phyloP scores from a whole-genome alignment of 164 flowering plant species.

The Aristolochia contorta region DNA sequence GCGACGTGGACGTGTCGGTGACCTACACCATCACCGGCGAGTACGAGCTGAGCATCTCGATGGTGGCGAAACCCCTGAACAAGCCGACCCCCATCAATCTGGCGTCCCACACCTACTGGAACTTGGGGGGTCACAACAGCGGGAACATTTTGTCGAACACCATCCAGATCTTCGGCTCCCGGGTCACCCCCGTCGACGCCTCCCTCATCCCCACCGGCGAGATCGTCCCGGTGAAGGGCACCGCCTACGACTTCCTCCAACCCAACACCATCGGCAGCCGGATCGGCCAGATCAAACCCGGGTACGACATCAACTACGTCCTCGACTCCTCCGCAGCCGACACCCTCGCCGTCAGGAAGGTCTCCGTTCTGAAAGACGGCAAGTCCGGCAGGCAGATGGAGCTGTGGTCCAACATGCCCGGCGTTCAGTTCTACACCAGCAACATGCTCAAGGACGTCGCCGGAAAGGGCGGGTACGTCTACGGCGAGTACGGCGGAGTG shows the following conservation, averaged over 20 bases:
- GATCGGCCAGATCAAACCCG: constrained; percentile 33
- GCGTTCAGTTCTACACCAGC: constrained; percentile 62
- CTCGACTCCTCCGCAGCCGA: constrained; percentile 21
- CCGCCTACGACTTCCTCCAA: constrained; percentile 59
- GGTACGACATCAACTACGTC: constrained; percentile 67
- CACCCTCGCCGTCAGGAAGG: constrained; percentile 20
- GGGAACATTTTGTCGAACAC: constrained; percentile 46
- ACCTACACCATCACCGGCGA: constrained; percentile 27
- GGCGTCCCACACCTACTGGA: constrained; percentile 71
- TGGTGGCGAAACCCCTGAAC: constrained; percentile 46
- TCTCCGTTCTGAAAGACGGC: constrained; percentile 34
- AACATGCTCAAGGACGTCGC: constrained; percentile 27
- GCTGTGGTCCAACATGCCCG: constrained; percentile 47
- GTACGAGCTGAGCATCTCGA: constrained; percentile 25
- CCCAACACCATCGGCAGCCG: constrained; percentile 35
- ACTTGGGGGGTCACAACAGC: constrained; percentile 64
- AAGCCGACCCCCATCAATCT: constrained; percentile 65
- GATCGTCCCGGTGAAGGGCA: constrained; percentile 38
- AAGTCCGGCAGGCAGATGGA: constrained; percentile 51
- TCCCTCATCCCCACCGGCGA: constrained; percentile 77
- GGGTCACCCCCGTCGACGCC: constrained; percentile 48
- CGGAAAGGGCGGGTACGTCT: constrained; percentile 61
- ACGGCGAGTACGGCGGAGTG: constrained; percentile 32
- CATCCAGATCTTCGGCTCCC: constrained; percentile 46
- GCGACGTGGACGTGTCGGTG: constrained; percentile 30